Evolutionary conservation across 2,329 filamentous ascomycete genomes (phyloP), one percentile per base, ranked within the genome.

Genomic region (Zasmidium cellare): DNA sequence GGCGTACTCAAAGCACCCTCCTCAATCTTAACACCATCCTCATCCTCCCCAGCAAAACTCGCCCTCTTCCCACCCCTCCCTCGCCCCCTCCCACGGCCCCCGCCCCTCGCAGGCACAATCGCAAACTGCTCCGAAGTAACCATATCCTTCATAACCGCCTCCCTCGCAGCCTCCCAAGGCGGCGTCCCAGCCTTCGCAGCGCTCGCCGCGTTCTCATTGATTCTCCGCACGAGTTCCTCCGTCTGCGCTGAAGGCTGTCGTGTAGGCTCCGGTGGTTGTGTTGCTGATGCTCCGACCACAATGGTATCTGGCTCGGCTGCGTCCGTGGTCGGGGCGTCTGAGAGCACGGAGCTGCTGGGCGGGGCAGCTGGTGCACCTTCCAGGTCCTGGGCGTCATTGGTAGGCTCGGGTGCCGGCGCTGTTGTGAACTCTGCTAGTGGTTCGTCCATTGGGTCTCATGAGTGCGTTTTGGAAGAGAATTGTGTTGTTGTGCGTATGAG

Each of bases 151-250:
- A 80, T 67, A 14, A 80, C 74, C 59, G 77, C 74, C 57, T 77
- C 76, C 51, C 75, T 73, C 59, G 78, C 79, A 16, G 77, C 77
- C 62, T 80, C 76, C 64, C 75, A 79, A 19, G 72, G 76, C 23
- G 75, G 72, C 18, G 72, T 73, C 2, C 74, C 72, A 9, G 60
- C 52, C 53, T 60, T 60, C 25, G 71, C 69, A 28, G 69, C 65
- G 63, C 69, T 67, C 18, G 71, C 71, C 38, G 67, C 65, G 57
- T 71, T 74, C 24, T 72, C 72, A 51, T 72, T 70, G 51, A 71
- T 60, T 35, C 74, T 65, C 60, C 75, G 74, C 6, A 78, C 66
- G 46, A 78, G 76, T 31, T 76, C 74, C 16, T 75, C 73, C 2
- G 76, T 77, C 9, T 76, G 71, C 5, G 75, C 70, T 3, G 51